A percentile compares a stretch with the other conserved stretches of the same genome.
Evolutionary conservation across 129 eudicot species (phyloP).

Genomic region (Helichrysum umbraculigerum): DNA sequence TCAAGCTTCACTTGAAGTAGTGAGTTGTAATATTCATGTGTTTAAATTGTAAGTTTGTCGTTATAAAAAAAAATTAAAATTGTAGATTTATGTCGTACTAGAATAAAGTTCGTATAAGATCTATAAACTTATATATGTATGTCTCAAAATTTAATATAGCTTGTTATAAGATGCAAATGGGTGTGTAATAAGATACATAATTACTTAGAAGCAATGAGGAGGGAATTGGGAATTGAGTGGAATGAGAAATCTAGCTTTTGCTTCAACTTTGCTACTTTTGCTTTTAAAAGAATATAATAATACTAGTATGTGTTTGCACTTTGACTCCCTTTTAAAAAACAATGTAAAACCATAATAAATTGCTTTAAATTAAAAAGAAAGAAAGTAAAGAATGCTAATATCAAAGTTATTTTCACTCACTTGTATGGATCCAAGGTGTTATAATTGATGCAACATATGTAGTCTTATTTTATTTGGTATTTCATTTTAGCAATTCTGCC

Average conservation of each 20-base stretch:
- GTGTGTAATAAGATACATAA: too few relatives aligned
- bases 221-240: conserved; percentile 25
- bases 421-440: conserved; percentile 33
- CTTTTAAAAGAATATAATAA: conserved; percentile 26
- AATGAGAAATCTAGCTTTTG: conserved; percentile 15
- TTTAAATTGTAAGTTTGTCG: too few relatives aligned
- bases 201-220: conserved; percentile 17
- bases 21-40: too few relatives aligned
- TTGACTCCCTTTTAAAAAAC: conserved; percentile 15
- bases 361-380: conserved; percentile 18
- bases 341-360: conserved; percentile 25
- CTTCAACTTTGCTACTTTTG: conserved; percentile 28
- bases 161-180: too few relatives aligned
- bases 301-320: conserved; percentile 19
- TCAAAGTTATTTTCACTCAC: conserved; percentile 30
- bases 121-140: too few relatives aligned
- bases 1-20: too few relatives aligned
- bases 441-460: too few relatives aligned
- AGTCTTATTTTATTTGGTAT: background rate
- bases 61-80: too few relatives aligned
- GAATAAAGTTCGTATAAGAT: too few relatives aligned
- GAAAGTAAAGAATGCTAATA: conserved; percentile 24
- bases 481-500: background rate
- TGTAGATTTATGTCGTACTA: too few relatives aligned
- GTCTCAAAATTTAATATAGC: too few relatives aligned